Percentiles rank a stretch among this genome's conserved stretches.
phyloP scores from a whole-genome alignment of 2,329 filamentous ascomycete genomes.

The Salinomyces thailandicus region DNA sequence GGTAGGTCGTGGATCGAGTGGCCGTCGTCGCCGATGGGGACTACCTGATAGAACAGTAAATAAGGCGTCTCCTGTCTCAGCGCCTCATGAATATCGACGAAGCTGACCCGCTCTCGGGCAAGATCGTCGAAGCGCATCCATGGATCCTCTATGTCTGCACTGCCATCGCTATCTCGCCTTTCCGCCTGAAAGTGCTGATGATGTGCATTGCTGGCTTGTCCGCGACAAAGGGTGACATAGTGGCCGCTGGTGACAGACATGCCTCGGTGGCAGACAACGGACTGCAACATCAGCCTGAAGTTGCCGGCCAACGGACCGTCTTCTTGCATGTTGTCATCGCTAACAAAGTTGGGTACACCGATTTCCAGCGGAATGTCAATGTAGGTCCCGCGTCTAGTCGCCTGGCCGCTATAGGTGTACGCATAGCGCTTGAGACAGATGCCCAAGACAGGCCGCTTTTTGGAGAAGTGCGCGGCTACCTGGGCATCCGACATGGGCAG shows the following conservation, averaged over 20 bases:
- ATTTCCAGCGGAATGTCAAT: constrained; percentile 88
- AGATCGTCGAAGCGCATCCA: constrained; percentile 95
- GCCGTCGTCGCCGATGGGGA: constrained; percentile 68
- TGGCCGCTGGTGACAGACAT: constrained; percentile 79
- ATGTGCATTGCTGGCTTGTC: constrained; percentile 42
- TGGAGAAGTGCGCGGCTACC: constrained; percentile 78
- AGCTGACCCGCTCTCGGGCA: constrained; percentile 56
- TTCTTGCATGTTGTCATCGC: constrained; percentile 60
- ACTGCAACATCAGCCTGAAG: constrained; percentile 86
- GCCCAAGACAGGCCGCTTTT: constrained; percentile 72
- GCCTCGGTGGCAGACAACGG: constrained; percentile 84
- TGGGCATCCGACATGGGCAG: constrained; percentile 59
- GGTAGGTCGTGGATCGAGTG: constrained; percentile 28
- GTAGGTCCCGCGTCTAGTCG: constrained; percentile 64
- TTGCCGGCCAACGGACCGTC: constrained; percentile 66
- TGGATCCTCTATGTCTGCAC: constrained; percentile 56
- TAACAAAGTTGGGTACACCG: constrained; percentile 77
- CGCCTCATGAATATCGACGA: constrained; percentile 67
- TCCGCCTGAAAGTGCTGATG: constrained; percentile 17
- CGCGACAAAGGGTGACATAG: constrained; percentile 77
- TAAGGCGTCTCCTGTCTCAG: constrained; percentile 86
- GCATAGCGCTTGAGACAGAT: constrained; percentile 89
- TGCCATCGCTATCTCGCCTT: constrained; percentile 28
- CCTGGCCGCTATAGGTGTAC: constrained; percentile 57
- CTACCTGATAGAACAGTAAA: constrained; percentile 87